Evolutionary conservation across 108 stramenopile genomes (phyloP).

Genomic region (Cylindrotheca fusiformis): DNA sequence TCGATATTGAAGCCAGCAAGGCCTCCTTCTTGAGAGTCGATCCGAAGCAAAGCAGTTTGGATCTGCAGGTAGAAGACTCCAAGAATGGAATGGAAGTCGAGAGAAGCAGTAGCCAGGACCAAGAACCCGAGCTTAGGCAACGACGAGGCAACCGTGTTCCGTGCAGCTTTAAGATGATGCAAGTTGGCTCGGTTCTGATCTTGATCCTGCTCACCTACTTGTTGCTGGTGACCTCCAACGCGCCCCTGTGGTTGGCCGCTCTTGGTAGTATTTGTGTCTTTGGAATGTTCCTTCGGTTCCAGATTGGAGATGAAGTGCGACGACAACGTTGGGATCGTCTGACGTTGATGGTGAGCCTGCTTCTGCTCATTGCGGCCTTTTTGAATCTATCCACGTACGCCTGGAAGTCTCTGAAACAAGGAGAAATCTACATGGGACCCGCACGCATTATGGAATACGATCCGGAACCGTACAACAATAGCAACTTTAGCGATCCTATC

Average conservation of each 20-base stretch:
- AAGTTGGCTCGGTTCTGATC: slow-evolving; percentile 14
- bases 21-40: slow-evolving; percentile 9
- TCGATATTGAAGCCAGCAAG: slow-evolving; percentile 33
- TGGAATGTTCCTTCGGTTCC: slow-evolving; percentile 28
- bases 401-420: slow-evolving; percentile 21
- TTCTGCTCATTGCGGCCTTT: slow-evolving; percentile 37
- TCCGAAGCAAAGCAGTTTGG: background rate
- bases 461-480: slow-evolving; percentile 32
- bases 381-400: slow-evolving; percentile 31
- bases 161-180: slow-evolving; percentile 22
- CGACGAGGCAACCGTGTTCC: slow-evolving; percentile 7
- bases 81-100: slow-evolving; percentile 12
- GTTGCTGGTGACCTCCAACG: slow-evolving; percentile 28
- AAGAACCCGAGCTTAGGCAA: background rate
- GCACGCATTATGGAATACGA: slow-evolving; percentile 48
- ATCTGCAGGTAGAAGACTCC: slow-evolving; percentile 19
- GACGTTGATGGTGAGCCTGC: slow-evolving; percentile 25
- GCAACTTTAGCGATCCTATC: slow-evolving; percentile 19
- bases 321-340: slow-evolving; percentile 43
- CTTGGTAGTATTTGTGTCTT: slow-evolving; percentile 32
- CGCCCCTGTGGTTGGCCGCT: slow-evolving; percentile 10
- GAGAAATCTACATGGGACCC: slow-evolving; percentile 46
- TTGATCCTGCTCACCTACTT: slow-evolving; percentile 38
- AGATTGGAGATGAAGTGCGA: slow-evolving; percentile 41
- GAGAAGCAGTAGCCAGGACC: background rate